A percentile compares a stretch with the other conserved stretches of the same genome.
Evolutionary conservation across 305 asterid species (phyloP).

Genomic region (Fraxinus ornus): DNA sequence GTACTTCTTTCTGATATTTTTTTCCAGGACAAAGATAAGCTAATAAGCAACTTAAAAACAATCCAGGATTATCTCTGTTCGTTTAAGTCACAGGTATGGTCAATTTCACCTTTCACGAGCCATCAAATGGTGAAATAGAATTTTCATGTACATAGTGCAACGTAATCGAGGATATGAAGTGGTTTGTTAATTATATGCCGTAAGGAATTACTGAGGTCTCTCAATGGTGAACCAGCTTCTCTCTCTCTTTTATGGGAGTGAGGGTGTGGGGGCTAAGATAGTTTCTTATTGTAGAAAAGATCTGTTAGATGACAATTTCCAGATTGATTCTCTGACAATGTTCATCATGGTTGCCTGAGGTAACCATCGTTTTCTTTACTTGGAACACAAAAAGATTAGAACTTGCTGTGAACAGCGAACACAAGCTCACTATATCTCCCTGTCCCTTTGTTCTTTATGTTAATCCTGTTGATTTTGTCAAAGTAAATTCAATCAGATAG

Average conservation of each 20-base stretch:
- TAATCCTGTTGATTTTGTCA: background rate
- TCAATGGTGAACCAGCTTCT: background rate
- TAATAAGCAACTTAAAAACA: constrained; percentile 75
- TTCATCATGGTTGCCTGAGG: background rate
- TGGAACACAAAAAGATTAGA: background rate
- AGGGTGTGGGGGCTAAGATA: background rate
- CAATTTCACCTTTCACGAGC: constrained; percentile 18
- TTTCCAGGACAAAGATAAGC: constrained; percentile 84
- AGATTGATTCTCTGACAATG: background rate
- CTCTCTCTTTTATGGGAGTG: background rate
- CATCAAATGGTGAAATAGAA: constrained; percentile 8
- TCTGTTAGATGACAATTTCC: background rate
- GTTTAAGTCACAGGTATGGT: constrained; percentile 73
- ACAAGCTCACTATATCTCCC: background rate
- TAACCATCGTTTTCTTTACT: background rate
- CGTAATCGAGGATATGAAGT: constrained; percentile 7
- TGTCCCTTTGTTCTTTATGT: background rate
- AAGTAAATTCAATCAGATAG: background rate
- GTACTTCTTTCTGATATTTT: constrained; percentile 16
- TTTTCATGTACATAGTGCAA: constrained; percentile 1
- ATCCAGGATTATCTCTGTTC: constrained; percentile 96
- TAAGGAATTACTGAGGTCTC: background rate
- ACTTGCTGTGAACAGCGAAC: background rate
- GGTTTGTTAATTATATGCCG: background rate
- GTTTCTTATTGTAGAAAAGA: background rate